phyloP scores from a whole-genome alignment of 306 rosid species.

The Prunus mongolica region DNA sequence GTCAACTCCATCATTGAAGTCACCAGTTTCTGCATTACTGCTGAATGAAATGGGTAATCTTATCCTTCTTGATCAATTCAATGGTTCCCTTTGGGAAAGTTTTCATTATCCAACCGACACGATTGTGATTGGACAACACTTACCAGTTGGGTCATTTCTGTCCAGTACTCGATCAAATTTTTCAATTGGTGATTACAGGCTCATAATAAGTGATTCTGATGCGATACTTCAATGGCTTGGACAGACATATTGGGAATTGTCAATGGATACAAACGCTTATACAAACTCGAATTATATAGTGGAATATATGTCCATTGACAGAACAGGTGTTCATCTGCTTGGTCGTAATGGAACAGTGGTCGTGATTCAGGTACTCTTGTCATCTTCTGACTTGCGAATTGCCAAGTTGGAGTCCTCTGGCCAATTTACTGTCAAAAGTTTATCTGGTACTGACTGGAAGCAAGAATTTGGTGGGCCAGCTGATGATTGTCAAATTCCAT shows the following conservation, averaged over 20 bases:
- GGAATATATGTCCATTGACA: conserved; percentile 55
- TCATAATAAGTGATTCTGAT: conserved; percentile 49
- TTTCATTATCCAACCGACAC: conserved; percentile 80
- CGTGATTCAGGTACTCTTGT: conserved; percentile 44
- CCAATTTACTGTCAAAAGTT: conserved; percentile 50
- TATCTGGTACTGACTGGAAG: conserved; percentile 38
- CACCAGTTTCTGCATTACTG: conserved; percentile 40
- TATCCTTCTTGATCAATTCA: conserved; percentile 55
- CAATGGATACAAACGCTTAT: conserved; percentile 42
- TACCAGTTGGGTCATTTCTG: conserved; percentile 50
- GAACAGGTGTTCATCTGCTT: conserved; percentile 57
- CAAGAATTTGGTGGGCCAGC: conserved; percentile 63
- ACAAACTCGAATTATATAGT: conserved; percentile 35
- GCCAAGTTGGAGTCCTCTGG: conserved; percentile 60
- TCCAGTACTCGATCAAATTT: conserved; percentile 42
- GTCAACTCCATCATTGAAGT: conserved; percentile 66
- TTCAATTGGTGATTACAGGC: conserved; percentile 54
- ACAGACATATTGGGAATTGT: conserved; percentile 79
- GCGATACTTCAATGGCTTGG: conserved; percentile 66
- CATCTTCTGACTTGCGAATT: conserved; percentile 46
- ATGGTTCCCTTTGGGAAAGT: conserved; percentile 87
- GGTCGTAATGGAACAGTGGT: conserved; percentile 44
- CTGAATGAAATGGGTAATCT: conserved; percentile 80
- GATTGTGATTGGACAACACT: conserved; percentile 65
- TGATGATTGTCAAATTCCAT: conserved; percentile 60